Conservation (phyloP, 108 stramenopile genomes). For the Pseudonitzschia multistriata region DNA sequence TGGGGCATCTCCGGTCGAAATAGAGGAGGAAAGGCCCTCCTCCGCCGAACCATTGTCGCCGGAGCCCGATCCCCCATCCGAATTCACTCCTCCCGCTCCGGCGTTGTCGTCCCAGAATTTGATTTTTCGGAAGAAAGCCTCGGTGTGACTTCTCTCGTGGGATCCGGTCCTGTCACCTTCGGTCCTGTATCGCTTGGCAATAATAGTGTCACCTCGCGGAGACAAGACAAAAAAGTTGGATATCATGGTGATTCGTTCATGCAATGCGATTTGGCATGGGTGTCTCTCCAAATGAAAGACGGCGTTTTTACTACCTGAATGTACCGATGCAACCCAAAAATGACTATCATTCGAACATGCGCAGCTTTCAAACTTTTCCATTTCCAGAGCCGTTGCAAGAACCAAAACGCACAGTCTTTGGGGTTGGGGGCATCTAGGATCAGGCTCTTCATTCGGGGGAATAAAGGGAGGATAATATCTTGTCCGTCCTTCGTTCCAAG, state of each 20-base stretch:
- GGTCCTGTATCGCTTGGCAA: constrained; percentile 90
- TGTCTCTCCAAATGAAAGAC: too few relatives aligned
- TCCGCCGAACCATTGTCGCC: constrained; percentile 11
- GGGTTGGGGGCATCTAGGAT: too few relatives aligned
- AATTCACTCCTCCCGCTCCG: constrained; percentile 7
- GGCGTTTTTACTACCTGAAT: too few relatives aligned
- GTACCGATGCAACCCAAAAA: too few relatives aligned
- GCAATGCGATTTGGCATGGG: too few relatives aligned
- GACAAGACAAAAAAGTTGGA: constrained; percentile 97
- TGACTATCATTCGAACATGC: neutral
- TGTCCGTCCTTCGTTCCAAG: neutral
- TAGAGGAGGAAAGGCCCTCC: constrained; percentile 6
- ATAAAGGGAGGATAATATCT: neutral
- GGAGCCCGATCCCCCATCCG: constrained; percentile 9
- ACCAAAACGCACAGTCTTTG: too few relatives aligned
- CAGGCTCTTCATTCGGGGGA: neutral
- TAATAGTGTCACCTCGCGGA: constrained; percentile 98
- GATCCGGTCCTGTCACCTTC: constrained; percentile 56
- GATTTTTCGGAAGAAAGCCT: constrained; percentile 95
- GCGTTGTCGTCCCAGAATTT: constrained; percentile 89
- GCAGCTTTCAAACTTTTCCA: neutral
- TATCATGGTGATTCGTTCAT: constrained; percentile 55
- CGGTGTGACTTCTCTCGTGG: constrained; percentile 86
- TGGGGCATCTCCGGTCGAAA: constrained; percentile 80
- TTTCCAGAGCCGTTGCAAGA: neutral